Conservation (phyloP, 352 stramenopile genomes). For the Phytophthora uliginosa region DNA sequence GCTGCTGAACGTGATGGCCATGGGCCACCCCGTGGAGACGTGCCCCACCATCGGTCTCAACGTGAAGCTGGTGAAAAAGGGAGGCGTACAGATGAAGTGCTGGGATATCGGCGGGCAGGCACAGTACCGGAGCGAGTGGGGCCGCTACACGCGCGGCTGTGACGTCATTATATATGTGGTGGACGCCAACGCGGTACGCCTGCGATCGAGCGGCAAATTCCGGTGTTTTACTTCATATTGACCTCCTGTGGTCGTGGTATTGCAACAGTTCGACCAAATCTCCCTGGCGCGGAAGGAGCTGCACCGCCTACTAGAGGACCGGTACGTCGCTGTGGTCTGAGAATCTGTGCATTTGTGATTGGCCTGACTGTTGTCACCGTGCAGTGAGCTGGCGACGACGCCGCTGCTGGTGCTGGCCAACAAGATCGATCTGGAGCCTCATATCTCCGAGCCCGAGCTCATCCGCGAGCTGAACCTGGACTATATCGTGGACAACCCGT, state of each 20-base stretch:
- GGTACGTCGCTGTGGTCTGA: slow-evolving; percentile 60
- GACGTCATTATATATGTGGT: slow-evolving; percentile 99
- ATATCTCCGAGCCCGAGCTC: slow-evolving; percentile 92
- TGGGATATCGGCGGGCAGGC: slow-evolving; percentile 99
- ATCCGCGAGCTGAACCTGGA: slow-evolving; percentile 98
- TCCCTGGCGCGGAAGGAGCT: slow-evolving; percentile 95
- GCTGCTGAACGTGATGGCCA: slow-evolving; percentile 96
- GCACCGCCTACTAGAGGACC: slow-evolving; percentile 95
- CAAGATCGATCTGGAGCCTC: slow-evolving; percentile 98
- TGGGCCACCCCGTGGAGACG: slow-evolving; percentile 96
- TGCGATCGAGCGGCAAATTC: background rate
- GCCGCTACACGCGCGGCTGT: slow-evolving; percentile 96
- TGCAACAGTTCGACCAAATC: slow-evolving; percentile 93
- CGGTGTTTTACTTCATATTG: background rate
- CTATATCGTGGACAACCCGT: slow-evolving; percentile 99
- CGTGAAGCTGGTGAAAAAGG: slow-evolving; percentile 98
- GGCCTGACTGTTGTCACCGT: slow-evolving; percentile 16
- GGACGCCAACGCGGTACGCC: slow-evolving; percentile 94
- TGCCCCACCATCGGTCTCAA: slow-evolving; percentile 98
- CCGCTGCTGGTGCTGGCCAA: slow-evolving; percentile 98
- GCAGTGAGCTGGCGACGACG: slow-evolving; percentile 89
- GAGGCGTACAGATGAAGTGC: slow-evolving; percentile 98
- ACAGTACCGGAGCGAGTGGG: slow-evolving; percentile 97
- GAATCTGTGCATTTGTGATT: background rate
- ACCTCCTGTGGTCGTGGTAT: slow-evolving; percentile 1